Evolutionary conservation across 192 early-diverging fungal genomes (phyloP).

Genomic region (Helicostylum pulchrum): DNA sequence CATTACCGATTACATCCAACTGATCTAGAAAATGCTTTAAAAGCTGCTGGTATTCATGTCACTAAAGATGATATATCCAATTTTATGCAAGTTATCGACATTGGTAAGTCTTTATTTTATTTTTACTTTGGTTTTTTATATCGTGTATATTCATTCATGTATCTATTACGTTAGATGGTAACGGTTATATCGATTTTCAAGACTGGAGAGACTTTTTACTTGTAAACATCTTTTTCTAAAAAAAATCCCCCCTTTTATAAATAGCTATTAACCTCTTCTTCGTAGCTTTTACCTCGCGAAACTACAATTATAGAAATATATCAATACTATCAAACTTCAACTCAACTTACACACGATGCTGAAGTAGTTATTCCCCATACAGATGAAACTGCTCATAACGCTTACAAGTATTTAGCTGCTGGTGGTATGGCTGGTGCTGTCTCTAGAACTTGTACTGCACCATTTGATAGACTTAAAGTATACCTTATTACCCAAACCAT

Average conservation of each 20-base stretch:
- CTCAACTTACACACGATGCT: conserved; percentile 62
- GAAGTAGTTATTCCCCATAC: conserved; percentile 62
- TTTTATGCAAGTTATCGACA: conserved; percentile 63
- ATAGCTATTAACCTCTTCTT: conserved; percentile 21
- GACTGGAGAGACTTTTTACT: conserved; percentile 66
- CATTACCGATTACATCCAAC: conserved; percentile 46
- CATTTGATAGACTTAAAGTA: conserved; percentile 71
- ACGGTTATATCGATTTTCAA: conserved; percentile 62
- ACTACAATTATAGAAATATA: conserved; percentile 61
- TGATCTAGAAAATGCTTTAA: conserved; percentile 55
- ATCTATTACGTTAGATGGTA: conserved; percentile 32
- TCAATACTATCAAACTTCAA: conserved; percentile 56
- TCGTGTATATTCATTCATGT: not conserved
- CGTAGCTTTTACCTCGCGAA: conserved; percentile 58
- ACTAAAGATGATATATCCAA: conserved; percentile 54
- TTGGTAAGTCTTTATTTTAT: conserved; percentile 21
- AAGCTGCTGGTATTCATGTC: conserved; percentile 57
- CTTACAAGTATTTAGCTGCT: conserved; percentile 62
- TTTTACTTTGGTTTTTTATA: not conserved
- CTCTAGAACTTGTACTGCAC: conserved; percentile 67
- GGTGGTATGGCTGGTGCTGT: conserved; percentile 75
- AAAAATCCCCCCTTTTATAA: not conserved
- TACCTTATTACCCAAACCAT: conserved; percentile 47
- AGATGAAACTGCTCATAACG: conserved; percentile 40
- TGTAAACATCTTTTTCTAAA: conserved; percentile 28